phyloP scores from a whole-genome alignment of 352 stramenopile genomes.

The Globisporangium okanoganense region DNA sequence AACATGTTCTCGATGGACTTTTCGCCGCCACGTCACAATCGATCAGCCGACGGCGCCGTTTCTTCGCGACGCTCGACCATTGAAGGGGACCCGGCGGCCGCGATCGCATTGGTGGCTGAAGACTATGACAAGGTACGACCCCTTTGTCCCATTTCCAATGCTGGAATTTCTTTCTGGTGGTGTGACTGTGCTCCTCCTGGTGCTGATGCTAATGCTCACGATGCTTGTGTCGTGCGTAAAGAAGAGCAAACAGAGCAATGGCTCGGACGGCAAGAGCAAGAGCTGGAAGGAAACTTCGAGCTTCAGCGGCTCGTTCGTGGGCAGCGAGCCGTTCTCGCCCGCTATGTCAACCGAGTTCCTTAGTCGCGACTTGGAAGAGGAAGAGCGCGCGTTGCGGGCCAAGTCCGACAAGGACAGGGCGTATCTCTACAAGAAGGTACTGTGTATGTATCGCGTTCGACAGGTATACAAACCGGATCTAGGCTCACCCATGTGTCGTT shows the following conservation, averaged over 20 bases:
- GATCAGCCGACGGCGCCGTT: not conserved
- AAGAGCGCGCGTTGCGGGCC: conserved; percentile 46
- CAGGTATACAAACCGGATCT: no score
- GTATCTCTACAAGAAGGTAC: conserved; percentile 75
- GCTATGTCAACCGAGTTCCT: conserved; percentile 54
- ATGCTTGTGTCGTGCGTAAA: conserved; percentile 3
- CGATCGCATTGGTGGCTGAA: not conserved
- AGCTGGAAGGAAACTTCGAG: conserved; percentile 11
- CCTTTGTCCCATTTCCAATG: not conserved
- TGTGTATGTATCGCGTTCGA: no score
- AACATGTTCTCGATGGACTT: conserved; percentile 14
- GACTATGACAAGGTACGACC: conserved; percentile 18
- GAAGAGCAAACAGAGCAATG: conserved; percentile 3
- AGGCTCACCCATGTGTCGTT: not conserved
- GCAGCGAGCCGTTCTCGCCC: conserved; percentile 28
- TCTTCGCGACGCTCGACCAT: conserved; percentile 17
- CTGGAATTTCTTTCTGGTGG: not conserved
- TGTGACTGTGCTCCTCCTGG: conserved; percentile 5
- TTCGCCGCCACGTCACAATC: conserved; percentile 20
- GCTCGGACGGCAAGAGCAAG: not conserved
- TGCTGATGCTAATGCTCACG: not conserved
- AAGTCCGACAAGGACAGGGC: conserved; percentile 61
- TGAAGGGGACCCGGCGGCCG: conserved; percentile 7
- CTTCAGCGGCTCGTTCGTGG: conserved; percentile 22
- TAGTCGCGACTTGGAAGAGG: conserved; percentile 51